Evolutionary conservation across 2,329 filamentous ascomycete species (phyloP).

Genomic region (Arthrobotrys iridis): DNA sequence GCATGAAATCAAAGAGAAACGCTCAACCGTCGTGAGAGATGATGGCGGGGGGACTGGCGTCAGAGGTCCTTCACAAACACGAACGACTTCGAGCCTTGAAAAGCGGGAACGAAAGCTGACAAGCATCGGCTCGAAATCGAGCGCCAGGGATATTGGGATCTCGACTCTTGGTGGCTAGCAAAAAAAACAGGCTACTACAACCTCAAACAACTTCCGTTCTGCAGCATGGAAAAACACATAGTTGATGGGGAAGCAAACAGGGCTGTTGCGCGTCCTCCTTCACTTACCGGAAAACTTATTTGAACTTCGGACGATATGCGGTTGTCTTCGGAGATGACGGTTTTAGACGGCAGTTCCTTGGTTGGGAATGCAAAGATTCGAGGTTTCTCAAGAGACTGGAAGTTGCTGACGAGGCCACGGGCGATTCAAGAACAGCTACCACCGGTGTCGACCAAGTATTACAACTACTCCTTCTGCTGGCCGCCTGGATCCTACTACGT

Average conservation of each 20-base stretch:
- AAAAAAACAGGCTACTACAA: neutral
- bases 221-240: conserved; percentile 1
- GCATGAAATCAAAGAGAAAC: conserved; percentile 57
- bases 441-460: conserved; percentile 3
- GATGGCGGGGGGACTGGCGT: neutral
- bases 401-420: conserved; percentile 10
- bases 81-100: neutral
- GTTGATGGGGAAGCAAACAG: conserved; percentile 9
- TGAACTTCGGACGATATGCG: conserved; percentile 17
- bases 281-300: conserved; percentile 50
- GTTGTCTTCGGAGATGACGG: conserved; percentile 39
- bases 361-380: neutral
- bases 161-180: conserved; percentile 5
- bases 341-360: conserved; percentile 19
- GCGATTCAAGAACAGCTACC: conserved; percentile 2
- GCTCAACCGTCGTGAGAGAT: conserved; percentile 18
- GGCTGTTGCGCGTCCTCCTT: conserved; percentile 46
- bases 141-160: conserved; percentile 39
- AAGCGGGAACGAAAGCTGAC: neutral
- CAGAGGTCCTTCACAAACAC: conserved; percentile 8
- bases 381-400: conserved; percentile 18
- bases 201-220: conserved; percentile 13
- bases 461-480: conserved; percentile 2
- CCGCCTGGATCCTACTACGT: conserved; percentile 19
- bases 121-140: neutral